These are phyloP conservation scores for Neospora caninum DNA, from an alignment of 169 alveolate species.

Conservation along the genomic window DNA sequence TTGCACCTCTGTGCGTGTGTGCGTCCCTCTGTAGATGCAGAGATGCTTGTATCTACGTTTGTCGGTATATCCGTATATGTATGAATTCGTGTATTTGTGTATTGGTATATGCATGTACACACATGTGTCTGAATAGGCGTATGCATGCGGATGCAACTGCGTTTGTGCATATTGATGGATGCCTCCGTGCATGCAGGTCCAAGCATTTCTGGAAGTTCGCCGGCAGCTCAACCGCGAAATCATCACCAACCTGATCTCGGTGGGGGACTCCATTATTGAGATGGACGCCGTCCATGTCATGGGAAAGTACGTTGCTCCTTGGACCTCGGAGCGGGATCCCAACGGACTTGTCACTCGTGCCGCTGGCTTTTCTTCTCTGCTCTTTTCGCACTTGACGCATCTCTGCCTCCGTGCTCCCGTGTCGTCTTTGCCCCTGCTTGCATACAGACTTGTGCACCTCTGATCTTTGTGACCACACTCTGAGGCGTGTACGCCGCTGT, in stretches of 20 bases:
- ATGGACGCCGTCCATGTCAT: conserved; percentile 95
- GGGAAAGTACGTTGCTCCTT: conserved; percentile 74
- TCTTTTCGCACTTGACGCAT: background rate
- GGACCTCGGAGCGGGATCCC: conserved; percentile 7
- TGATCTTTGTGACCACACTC: too few relatives aligned
- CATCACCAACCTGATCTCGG: conserved; percentile 90
- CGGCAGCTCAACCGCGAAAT: conserved; percentile 84
- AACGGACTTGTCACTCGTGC: background rate
- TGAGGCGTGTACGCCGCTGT: too few relatives aligned
- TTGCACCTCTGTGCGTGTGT: too few relatives aligned
- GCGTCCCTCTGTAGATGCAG: too few relatives aligned
- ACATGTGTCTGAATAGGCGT: background rate
- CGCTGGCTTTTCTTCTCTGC: background rate
- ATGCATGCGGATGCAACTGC: too few relatives aligned
- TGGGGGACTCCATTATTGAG: conserved; percentile 94
- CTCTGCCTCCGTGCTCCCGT: background rate
- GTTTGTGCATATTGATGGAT: too few relatives aligned
- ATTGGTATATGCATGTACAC: background rate
- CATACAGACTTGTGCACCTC: too few relatives aligned
- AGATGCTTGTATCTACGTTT: too few relatives aligned
- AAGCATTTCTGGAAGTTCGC: conserved; percentile 89
- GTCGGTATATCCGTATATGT: too few relatives aligned
- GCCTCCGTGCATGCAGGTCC: conserved; percentile 35
- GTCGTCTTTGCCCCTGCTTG: too few relatives aligned
- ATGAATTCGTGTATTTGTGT: background rate